Base-by-base conservation (phyloP, 306 rosid genomes). In the Mucuna pruriens region DNA sequence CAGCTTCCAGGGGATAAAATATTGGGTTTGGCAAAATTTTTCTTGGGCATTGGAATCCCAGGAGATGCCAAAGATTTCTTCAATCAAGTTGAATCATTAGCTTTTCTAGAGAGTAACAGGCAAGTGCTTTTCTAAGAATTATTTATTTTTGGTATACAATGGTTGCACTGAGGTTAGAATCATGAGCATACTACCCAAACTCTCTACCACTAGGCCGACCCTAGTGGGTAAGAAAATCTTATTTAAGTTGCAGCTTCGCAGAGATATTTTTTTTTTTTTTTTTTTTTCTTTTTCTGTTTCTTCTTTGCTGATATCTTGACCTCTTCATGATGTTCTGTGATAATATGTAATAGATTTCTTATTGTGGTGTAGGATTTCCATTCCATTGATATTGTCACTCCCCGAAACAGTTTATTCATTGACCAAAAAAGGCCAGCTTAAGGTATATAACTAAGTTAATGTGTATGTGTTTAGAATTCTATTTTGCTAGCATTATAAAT, bases 1-100 rank as follows among this genome's bases (percentile, higher is more conserved):
- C 93, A 96, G 99, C 85, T 96, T 71, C 88, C 92, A 36, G 97
- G 87, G 29, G 92, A 93, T 76, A 87, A 68, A 88, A 86, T 96
- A 72, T 85, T 94, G 86, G 99, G 99, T 74, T 83, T 96, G 83
- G 97, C 99, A 64, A 90, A 89, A 74, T 96, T 96, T 88, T 91
- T 96, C 83, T 90, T 96, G 73, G 94, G 97, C 68, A 85, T 94
- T 58, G 99, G 99, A 80, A 78, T 92, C 87, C 99, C 98, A 34
- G 98, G 98, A 68, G 91, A 94, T 88, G 77, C 94, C 48, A 92
- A 89, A 65, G 99, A 94, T 83, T 92, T 96, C 51, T 96, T 92
- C 82, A 66, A 92, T 83, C 99, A 96, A 87, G 74, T 94, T 75
- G 97, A 96, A 69, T 88, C 97, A 23, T 87, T 96, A 81, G 89